These are phyloP conservation scores for Pyropia haitanensis DNA, from an alignment of 23 red algal genomes.

Conservation along the genomic window DNA sequence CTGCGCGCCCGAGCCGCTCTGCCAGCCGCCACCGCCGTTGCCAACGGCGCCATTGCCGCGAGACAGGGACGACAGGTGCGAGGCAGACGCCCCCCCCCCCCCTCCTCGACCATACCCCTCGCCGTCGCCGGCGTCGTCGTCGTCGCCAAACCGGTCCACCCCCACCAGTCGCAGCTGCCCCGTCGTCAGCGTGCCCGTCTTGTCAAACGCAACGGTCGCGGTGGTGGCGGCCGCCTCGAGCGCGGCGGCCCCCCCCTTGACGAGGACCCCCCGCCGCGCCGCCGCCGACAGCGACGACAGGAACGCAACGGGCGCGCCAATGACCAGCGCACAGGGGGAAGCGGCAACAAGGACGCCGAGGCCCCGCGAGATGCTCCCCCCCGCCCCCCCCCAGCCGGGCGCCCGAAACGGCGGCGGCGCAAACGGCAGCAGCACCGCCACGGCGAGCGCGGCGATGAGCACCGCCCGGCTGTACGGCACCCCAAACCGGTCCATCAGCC, in stretches of 20 bases:
- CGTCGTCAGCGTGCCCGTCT: conserved; percentile 91
- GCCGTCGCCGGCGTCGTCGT: background rate
- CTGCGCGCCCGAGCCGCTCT: background rate
- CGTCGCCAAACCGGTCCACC: conserved; percentile 14
- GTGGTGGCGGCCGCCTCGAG: conserved; percentile 56
- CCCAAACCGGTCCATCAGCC: conserved; percentile 84
- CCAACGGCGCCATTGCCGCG: too few relatives aligned
- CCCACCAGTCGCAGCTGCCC: conserved; percentile 34
- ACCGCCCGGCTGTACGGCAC: conserved; percentile 46
- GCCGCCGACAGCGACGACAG: conserved; percentile 44
- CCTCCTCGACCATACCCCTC: too few relatives aligned
- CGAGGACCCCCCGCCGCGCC: conserved; percentile 78
- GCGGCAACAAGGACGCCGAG: conserved; percentile 75
- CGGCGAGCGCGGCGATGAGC: conserved; percentile 24
- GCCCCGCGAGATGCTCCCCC: conserved; percentile 30
- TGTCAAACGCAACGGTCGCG: conserved; percentile 76
- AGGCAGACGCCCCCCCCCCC: too few relatives aligned
- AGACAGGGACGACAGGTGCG: too few relatives aligned
- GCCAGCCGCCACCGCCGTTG: too few relatives aligned
- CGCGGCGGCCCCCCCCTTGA: conserved; percentile 68
- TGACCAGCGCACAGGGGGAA: conserved; percentile 79
- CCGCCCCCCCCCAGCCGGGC: conserved; percentile 3
- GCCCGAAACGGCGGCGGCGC: background rate
- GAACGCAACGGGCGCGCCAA: conserved; percentile 90
- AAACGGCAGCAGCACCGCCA: conserved; percentile 40